Evolutionary conservation across 257 asterid species (phyloP).

Genomic region (Sherardia arvensis): DNA sequence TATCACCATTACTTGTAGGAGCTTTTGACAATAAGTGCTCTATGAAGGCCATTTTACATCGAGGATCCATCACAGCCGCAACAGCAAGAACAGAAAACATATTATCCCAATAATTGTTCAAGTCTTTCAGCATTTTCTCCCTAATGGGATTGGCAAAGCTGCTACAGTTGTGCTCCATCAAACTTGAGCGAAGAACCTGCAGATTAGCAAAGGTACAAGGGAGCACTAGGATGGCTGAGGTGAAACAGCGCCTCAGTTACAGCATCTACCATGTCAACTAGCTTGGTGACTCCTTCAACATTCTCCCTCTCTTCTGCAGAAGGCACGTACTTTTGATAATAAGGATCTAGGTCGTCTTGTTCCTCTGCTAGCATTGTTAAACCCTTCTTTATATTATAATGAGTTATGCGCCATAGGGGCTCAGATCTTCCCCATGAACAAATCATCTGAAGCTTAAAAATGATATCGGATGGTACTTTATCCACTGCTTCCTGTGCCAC

Average conservation of each 20-base stretch:
- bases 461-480: neutral
- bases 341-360: neutral
- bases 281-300: neutral
- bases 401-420: neutral
- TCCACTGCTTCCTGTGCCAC: neutral
- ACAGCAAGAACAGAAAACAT: conserved; percentile 15
- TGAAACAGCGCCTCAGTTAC: neutral
- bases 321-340: conserved; percentile 9
- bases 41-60: conserved; percentile 19
- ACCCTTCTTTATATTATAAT: neutral
- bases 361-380: neutral
- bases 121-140: conserved; percentile 15
- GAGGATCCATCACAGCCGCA: conserved; percentile 25
- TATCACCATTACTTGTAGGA: neutral
- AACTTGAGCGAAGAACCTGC: conserved; percentile 10
- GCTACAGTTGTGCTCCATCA: conserved; percentile 10
- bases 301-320: conserved; percentile 6
- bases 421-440: neutral
- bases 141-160: conserved; percentile 7
- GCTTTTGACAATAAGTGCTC: conserved; percentile 9
- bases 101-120: conserved; percentile 13
- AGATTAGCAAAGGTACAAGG: conserved; percentile 8
- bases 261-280: neutral
- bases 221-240: neutral
- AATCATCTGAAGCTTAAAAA: neutral